Evolutionary conservation across 2,329 filamentous ascomycete genomes (phyloP).

Genomic region (Cladosporium cucumerinum): DNA sequence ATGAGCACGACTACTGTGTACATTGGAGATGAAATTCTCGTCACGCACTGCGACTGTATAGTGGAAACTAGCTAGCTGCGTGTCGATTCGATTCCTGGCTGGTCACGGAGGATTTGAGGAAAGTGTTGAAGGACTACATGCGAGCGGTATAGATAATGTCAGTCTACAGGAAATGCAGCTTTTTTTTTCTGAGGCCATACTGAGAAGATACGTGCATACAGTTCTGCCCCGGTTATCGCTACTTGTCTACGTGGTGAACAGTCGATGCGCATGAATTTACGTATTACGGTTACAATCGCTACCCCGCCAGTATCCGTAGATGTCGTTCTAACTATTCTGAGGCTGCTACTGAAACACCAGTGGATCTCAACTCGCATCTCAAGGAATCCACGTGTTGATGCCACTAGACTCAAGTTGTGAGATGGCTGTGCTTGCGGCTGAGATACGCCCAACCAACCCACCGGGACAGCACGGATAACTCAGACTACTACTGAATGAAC

Average conservation of each 20-base stretch:
- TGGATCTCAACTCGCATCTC: neutral
- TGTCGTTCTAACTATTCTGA: neutral
- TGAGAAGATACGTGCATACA: neutral
- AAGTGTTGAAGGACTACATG: neutral
- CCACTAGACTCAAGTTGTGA: neutral
- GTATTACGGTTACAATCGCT: neutral
- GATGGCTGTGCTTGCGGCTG: neutral
- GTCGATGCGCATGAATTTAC: neutral
- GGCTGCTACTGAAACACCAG: neutral
- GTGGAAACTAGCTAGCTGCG: constrained; percentile 5
- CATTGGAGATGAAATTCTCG: neutral
- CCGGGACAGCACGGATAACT: neutral
- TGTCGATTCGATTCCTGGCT: neutral
- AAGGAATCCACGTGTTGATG: neutral
- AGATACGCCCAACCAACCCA: neutral
- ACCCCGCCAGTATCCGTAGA: neutral
- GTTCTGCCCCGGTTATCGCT: neutral
- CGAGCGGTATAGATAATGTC: constrained; percentile 13
- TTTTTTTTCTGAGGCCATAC: neutral
- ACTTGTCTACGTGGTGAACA: neutral
- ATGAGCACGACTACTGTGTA: neutral
- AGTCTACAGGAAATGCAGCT: constrained; percentile 3
- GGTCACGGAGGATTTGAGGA: neutral
- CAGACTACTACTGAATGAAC: neutral
- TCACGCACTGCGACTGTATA: constrained; percentile 8